Percentiles rank a stretch among this genome's conserved stretches.
Evolutionary conservation across 2,329 filamentous ascomycete species (phyloP).

Genomic region (Penicillium janthinellum): DNA sequence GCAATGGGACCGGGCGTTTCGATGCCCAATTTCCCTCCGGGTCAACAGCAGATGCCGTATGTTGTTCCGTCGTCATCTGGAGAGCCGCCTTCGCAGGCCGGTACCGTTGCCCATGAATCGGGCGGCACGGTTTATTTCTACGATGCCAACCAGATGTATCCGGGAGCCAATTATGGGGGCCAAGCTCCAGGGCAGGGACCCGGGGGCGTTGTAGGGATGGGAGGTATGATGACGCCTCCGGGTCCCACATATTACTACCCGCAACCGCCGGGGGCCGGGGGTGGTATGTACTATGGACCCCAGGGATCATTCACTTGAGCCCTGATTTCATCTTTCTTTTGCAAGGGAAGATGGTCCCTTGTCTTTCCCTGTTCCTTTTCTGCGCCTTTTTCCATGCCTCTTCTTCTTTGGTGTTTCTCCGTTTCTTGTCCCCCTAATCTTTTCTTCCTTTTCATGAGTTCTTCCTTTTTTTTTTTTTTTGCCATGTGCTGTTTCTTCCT

Average conservation of each 20-base stretch:
- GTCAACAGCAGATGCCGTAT: conserved; percentile 50
- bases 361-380: conserved; percentile 6
- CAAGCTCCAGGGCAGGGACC: conserved; percentile 53
- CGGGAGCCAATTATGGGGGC: conserved; percentile 52
- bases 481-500: conserved; percentile 4
- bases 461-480: background rate
- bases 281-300: conserved; percentile 60
- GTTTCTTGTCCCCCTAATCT: background rate
- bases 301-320: conserved; percentile 23
- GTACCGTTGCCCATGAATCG: conserved; percentile 76
- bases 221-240: conserved; percentile 74
- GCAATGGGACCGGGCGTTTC: conserved; percentile 50
- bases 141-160: conserved; percentile 70
- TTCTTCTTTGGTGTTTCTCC: background rate
- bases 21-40: conserved; percentile 59
- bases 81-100: conserved; percentile 51
- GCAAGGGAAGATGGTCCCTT: background rate
- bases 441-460: conserved; percentile 5
- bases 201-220: conserved; percentile 67
- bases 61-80: conserved; percentile 33
- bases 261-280: conserved; percentile 54
- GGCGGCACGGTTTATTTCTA: conserved; percentile 98
- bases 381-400: background rate
- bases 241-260: conserved; percentile 56
- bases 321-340: background rate